phyloP scores from a whole-genome alignment of 2,329 filamentous ascomycete genomes.

The Trichocomaceae sp. region DNA sequence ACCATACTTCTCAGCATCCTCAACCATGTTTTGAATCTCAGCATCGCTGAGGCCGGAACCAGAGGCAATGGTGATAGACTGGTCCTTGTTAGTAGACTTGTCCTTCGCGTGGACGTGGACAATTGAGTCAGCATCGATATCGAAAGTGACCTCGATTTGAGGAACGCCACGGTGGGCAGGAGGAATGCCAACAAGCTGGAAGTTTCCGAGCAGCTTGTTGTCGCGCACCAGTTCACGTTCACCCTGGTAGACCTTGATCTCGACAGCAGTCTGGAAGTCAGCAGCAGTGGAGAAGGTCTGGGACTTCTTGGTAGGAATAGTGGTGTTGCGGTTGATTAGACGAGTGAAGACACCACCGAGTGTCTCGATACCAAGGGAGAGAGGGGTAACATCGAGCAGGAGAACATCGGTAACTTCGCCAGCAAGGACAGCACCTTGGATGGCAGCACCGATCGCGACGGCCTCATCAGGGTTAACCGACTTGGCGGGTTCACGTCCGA shows the following conservation, averaged over 20 bases:
- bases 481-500: conserved; percentile 93
- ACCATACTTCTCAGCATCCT: conserved; percentile 94
- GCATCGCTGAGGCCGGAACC: conserved; percentile 91
- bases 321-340: conserved; percentile 98
- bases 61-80: conserved; percentile 97
- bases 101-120: conserved; percentile 98
- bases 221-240: conserved; percentile 98
- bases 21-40: conserved; percentile 96
- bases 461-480: conserved; percentile 98
- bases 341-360: conserved; percentile 96
- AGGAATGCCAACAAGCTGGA: conserved; percentile 96
- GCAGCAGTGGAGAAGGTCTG: conserved; percentile 96
- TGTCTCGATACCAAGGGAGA: conserved; percentile 97
- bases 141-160: conserved; percentile 96
- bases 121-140: conserved; percentile 96
- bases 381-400: conserved; percentile 88
- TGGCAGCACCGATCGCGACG: conserved; percentile 93
- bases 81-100: conserved; percentile 98
- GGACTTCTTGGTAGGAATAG: conserved; percentile 98
- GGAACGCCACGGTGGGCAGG: conserved; percentile 94
- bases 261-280: conserved; percentile 96
- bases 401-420: conserved; percentile 96
- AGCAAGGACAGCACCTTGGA: conserved; percentile 92
- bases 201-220: conserved; percentile 98
- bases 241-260: conserved; percentile 99